These are phyloP conservation scores for Pholiota adiposa DNA, from an alignment of 1,284 basidiomycete species.

Conservation along the genomic window DNA sequence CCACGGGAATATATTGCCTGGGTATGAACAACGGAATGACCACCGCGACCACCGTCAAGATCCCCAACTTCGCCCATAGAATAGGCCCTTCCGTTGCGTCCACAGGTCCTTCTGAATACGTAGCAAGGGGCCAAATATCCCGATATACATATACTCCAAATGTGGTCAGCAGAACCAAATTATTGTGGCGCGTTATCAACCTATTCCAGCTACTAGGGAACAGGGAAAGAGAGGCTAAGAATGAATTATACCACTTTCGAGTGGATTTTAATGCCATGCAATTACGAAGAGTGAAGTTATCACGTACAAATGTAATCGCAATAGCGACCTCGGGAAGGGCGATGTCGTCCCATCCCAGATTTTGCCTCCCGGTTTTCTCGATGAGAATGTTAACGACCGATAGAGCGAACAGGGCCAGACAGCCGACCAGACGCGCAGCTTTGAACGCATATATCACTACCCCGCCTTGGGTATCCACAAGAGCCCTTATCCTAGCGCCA, in stretches of 20 bases:
- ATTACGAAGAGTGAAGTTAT: too few species aligned
- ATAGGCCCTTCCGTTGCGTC: slow-evolving; percentile 38
- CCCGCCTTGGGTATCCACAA: slow-evolving; percentile 24
- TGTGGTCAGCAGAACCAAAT: slow-evolving; percentile 39
- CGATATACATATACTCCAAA: slow-evolving; percentile 57
- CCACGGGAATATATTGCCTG: slow-evolving; percentile 46
- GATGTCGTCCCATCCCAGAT: neutral
- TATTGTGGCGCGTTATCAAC: slow-evolving; percentile 30
- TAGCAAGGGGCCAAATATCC: slow-evolving; percentile 66
- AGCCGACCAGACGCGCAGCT: slow-evolving; percentile 38
- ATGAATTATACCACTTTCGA: slow-evolving; percentile 15
- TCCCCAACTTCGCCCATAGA: slow-evolving; percentile 41
- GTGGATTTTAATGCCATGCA: too few species aligned
- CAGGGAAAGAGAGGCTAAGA: slow-evolving; percentile 11
- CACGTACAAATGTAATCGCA: slow-evolving; percentile 15
- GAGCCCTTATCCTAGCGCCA: neutral
- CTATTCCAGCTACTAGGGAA: slow-evolving; percentile 32
- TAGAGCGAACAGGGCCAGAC: slow-evolving; percentile 39
- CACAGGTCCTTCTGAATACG: slow-evolving; percentile 39
- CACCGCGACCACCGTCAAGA: slow-evolving; percentile 38
- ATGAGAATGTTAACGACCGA: slow-evolving; percentile 30
- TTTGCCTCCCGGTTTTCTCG: neutral
- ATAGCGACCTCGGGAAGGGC: neutral
- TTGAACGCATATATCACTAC: slow-evolving; percentile 35
- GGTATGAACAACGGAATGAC: slow-evolving; percentile 45